Evolutionary conservation across 148 eudicot species (phyloP).

Genomic region (Talinum fruticosum): DNA sequence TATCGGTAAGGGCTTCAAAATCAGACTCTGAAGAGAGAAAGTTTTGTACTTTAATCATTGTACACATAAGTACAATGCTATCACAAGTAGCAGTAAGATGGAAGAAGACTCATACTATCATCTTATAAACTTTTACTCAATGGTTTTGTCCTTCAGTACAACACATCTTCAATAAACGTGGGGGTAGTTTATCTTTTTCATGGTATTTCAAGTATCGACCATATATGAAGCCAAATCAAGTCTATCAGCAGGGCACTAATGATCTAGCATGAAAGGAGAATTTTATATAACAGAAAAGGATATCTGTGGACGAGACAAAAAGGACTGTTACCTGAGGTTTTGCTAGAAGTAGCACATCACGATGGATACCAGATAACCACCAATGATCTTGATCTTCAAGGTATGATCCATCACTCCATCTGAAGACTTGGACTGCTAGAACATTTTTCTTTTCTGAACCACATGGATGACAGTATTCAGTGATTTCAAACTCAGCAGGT

Average conservation of each 20-base stretch:
- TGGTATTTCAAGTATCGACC: no score
- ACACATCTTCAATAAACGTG: no score
- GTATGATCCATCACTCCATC: conserved; percentile 97
- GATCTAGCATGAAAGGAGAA: not conserved
- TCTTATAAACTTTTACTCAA: no score
- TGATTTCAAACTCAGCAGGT: conserved; percentile 97
- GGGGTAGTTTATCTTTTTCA: no score
- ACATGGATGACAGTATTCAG: conserved; percentile 67
- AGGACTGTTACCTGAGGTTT: conserved; percentile 76
- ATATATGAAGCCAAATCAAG: not conserved
- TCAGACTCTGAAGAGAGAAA: no score
- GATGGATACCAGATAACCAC: conserved; percentile 98
- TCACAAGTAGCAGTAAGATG: no score
- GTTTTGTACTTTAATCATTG: no score
- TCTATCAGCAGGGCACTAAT: not conserved
- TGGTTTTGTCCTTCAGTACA: no score
- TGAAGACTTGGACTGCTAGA: conserved; percentile 82
- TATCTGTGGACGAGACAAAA: not conserved
- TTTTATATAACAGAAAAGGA: not conserved
- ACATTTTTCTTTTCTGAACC: conserved; percentile 70
- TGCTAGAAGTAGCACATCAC: conserved; percentile 90
- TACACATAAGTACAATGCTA: no score
- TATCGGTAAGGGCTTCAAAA: no score
- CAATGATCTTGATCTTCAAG: conserved; percentile 99
- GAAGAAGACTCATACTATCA: no score